These are phyloP conservation scores for Akebia trifoliata DNA, from an alignment of 164 flowering plant genomes.

Conservation along the genomic window DNA sequence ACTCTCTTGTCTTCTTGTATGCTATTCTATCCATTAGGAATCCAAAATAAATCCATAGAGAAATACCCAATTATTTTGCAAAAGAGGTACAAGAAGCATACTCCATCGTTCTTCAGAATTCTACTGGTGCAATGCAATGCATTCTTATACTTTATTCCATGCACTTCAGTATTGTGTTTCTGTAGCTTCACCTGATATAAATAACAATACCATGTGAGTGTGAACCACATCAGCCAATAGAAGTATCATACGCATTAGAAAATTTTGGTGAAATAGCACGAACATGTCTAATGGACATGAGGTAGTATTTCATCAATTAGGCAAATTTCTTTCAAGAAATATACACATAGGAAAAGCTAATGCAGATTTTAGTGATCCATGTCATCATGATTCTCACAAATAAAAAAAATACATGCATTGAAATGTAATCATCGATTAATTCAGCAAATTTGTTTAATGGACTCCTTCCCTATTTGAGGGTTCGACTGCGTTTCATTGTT, in stretches of 20 bases:
- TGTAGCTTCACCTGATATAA: conserved; percentile 82
- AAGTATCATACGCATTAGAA: not conserved
- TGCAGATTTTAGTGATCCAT: not conserved
- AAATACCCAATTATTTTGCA: not conserved
- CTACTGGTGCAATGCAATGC: conserved; percentile 78
- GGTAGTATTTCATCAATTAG: not conserved
- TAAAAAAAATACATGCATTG: not conserved
- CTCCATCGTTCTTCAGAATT: conserved; percentile 76
- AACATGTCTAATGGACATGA: too few relatives aligned
- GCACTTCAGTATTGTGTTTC: conserved; percentile 74
- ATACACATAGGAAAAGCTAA: not conserved
- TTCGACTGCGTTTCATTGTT: too few relatives aligned
- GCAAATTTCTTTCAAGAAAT: not conserved
- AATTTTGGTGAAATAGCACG: not conserved
- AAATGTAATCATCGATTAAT: too few relatives aligned
- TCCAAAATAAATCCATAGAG: not conserved
- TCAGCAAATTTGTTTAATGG: too few relatives aligned
- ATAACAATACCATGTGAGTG: conserved; percentile 6
- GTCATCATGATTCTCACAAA: not conserved
- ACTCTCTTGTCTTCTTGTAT: not conserved
- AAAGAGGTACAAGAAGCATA: conserved; percentile 37
- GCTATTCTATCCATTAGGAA: not conserved
- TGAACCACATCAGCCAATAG: conserved; percentile 6
- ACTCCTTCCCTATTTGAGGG: too few relatives aligned
- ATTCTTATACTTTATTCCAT: conserved; percentile 64